Percentiles rank a stretch among this genome's conserved stretches.
phyloP scores from a whole-genome alignment of 2,329 filamentous ascomycete species.

The Aspergillus tamarii region DNA sequence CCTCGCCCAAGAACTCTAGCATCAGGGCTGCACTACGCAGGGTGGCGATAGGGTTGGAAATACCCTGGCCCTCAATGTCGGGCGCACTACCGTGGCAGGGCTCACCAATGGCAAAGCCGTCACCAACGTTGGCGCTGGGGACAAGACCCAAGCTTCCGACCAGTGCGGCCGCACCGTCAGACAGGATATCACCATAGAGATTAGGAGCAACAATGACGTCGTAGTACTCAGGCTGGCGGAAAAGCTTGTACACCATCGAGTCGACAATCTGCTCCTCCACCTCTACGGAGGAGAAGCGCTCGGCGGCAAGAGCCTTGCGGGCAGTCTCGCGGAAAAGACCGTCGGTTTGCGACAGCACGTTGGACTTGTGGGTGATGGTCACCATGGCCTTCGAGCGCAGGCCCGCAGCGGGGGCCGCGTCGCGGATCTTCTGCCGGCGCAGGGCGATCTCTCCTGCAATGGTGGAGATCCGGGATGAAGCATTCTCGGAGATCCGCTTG shows the following conservation, averaged over 20 bases:
- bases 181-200: conserved; percentile 95
- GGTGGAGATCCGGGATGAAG: conserved; percentile 80
- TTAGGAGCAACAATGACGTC: conserved; percentile 98
- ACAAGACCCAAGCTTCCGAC: conserved; percentile 92
- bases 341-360: conserved; percentile 94
- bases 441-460: conserved; percentile 96
- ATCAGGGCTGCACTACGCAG: conserved; percentile 88
- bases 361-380: conserved; percentile 98
- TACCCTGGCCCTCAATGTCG: conserved; percentile 88
- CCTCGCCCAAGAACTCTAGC: conserved; percentile 92
- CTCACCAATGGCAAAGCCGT: conserved; percentile 94
- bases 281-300: conserved; percentile 65
- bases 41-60: conserved; percentile 96
- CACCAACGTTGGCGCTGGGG: conserved; percentile 91
- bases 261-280: conserved; percentile 99
- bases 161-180: conserved; percentile 90
- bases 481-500: conserved; percentile 91
- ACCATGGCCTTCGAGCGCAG: conserved; percentile 72
- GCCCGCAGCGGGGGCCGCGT: conserved; percentile 51
- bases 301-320: conserved; percentile 69
- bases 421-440: conserved; percentile 78
- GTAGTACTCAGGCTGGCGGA: conserved; percentile 92
- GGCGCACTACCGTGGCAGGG: conserved; percentile 96
- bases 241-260: conserved; percentile 99
- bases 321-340: conserved; percentile 87